Evolutionary conservation across 2,329 filamentous ascomycete species (phyloP), one percentile per base, ranked within the genome.

Genomic region (Hypomyces perniciosus): DNA sequence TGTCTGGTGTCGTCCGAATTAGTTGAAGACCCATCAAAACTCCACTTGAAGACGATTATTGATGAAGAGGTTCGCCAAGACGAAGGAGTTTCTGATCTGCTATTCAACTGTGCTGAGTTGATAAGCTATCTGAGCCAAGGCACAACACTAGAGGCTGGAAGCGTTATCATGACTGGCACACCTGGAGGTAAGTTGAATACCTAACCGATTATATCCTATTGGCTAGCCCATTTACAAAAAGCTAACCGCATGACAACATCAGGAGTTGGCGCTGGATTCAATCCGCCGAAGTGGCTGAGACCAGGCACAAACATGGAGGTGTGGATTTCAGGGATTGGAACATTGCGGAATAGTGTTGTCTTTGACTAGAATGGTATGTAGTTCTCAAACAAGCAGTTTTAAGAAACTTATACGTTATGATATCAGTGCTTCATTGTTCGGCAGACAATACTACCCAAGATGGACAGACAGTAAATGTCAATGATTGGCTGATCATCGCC

Each of bases 41-140:
- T 81, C 40, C 59, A 63, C 0, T 57, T 82, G 6, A 66, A 61
- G 48, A 81, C 76, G 0, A 62, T 64, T 1, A 64, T 81, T 0
- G 72, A 81, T 54, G 75, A 72, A 0, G 69, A 77, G 39, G 37
- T 72, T 2, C 64, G 75, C 8, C 78, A 82, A 59, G 64, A 70
- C 3, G 62, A 65, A 20, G 50, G 52, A 5, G 60, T 72, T 2
- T 57, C 56, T 0, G 74, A 78, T 55, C 56, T 78, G n/a, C 59
- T 77, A 2, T 78, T 78, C 56, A 69, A 68, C 5, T 68, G 69
- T 20, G 60, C 63, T 3, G 62, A 68, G 33, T 45, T 72, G 4
- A 54, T 72, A 2, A 60, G 62, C 0, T 70, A 70, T 40, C 54
- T 74, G 0, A 71, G 68, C 0, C 60, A 64, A 0, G 73, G 72